Percentiles rank a stretch among this genome's conserved stretches.
These are phyloP conservation scores for Globisporangium paddicum DNA, from an alignment of 352 stramenopile species.

Conservation along the genomic window DNA sequence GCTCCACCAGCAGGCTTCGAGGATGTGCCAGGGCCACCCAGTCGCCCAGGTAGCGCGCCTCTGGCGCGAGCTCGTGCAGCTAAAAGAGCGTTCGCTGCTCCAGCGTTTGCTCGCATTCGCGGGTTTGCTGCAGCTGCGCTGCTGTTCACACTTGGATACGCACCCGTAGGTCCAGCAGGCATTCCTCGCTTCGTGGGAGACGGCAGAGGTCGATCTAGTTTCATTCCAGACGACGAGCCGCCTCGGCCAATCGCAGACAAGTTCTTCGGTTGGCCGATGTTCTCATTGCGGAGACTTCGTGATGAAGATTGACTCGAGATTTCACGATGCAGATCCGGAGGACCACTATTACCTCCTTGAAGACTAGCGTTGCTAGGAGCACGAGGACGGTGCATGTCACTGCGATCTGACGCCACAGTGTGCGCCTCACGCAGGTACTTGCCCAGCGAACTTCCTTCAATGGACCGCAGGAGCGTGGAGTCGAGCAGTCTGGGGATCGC, in stretches of 20 bases:
- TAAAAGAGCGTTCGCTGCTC: slow-evolving; percentile 65
- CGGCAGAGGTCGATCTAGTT: slow-evolving; percentile 28
- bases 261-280: neutral
- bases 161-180: slow-evolving; percentile 16
- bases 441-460: slow-evolving; percentile 47
- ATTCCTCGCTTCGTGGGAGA: slow-evolving; percentile 50
- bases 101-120: slow-evolving; percentile 41
- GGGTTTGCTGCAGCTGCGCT: slow-evolving; percentile 9
- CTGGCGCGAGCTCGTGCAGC: slow-evolving; percentile 62
- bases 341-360: slow-evolving; percentile 24
- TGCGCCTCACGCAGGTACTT: slow-evolving; percentile 58
- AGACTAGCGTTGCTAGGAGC: slow-evolving; percentile 24
- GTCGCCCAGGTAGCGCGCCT: slow-evolving; percentile 44
- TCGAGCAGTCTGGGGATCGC: slow-evolving; percentile 48
- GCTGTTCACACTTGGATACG: slow-evolving; percentile 19
- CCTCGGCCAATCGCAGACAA: slow-evolving; percentile 7
- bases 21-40: slow-evolving; percentile 37
- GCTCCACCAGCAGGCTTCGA: slow-evolving; percentile 18
- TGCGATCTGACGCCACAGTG: slow-evolving; percentile 18
- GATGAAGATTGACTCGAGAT: slow-evolving; percentile 42
- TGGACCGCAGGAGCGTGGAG: slow-evolving; percentile 25
- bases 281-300: slow-evolving; percentile 24
- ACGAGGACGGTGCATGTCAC: slow-evolving; percentile 18
- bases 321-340: slow-evolving; percentile 43
- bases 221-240: slow-evolving; percentile 14